Base-by-base conservation (phyloP, 177 flowering plant species). In the Vitis hybrid region DNA sequence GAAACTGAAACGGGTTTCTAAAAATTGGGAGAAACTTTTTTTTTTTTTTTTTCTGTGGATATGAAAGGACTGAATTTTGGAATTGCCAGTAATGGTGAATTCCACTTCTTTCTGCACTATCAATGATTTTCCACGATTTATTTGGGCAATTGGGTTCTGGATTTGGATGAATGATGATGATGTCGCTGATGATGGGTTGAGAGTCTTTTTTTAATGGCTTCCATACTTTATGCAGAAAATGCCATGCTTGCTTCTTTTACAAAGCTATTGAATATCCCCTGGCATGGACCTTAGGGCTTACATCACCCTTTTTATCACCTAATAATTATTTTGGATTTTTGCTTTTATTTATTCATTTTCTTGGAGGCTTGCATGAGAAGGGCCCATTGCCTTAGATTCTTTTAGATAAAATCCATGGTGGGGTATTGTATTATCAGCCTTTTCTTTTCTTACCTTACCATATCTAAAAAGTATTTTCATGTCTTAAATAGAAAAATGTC, bases 171-270 rank as follows among this genome's bases (percentile, higher is more conserved):
- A 12, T 9, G 66, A 15, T 16, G 52, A 22, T 22, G 26, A 22
- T 21, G 22, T 21, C 33, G 50, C 15, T 61, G 64, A 52, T 51
- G 10, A 13, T 33, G 50, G 14, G 22, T 18, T 16, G 29, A 45
- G 18, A 2, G 66, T 10, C 14, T 45, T 63, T 63, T 48, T 21
- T 16, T 13, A 48, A 29, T 50, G 51, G 22, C 52, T 51, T 29
- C 58, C 55, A 39, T 22, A 13, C 21, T 19, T 49, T 73, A 51
- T 64, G 72, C 73, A 60, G 56, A 67, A 75, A 68, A 64, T 76
- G 60, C 61, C 79, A 53, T 60, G 6, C 65, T 66, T 61, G 64
- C 57, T 39, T 61, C 12, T 19, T 55, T 63, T 68, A 48, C 61
- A 39, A 75, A 70, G 57, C 69, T 50, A 65, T 33, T 64, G 70